Evolutionary conservation across 108 stramenopile genomes (phyloP), one percentile per base, ranked within the genome.

Genomic region (Nitzschia sp.): DNA sequence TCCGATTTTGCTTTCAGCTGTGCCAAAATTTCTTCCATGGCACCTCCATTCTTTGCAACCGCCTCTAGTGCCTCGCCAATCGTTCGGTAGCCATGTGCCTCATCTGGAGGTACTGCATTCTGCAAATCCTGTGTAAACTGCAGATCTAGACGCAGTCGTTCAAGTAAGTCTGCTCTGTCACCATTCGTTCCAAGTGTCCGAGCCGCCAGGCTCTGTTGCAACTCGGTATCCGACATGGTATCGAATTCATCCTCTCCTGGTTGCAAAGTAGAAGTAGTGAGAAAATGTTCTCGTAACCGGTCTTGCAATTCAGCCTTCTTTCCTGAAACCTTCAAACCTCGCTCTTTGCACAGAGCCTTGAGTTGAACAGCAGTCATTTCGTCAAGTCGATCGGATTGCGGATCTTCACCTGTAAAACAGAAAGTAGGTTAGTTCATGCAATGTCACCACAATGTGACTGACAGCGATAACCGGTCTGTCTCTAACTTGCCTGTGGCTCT

Each of bases 261-360:
- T 29, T 48, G 66, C 2, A 19, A 27, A 6, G 8, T 29, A 13
- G 68, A 26, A n/a, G 9, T 56, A 29, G 67, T 38, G 15, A 85
- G 58, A 53, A 91, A 90, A 79, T 91, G 84, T 22, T 82, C 89
- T 27, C 85, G 67, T 9, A 95, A 69, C 0, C 93, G 82, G 54
- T 85, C 78, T 54, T 92, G 66, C 46, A 94, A 52, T 45, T 86
- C 88, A 17, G 73, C 74, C 67, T 94, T 97, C 74, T 89, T 95
- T 19, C 94, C 97, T 13, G 87, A 76, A 2, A 79, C 65, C 69
- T 96, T 96, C 29, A 96, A 82, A 17, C 90, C 93, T 52, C 81
- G 78, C 44, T 93, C 81, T 75, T 96, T 93, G 64, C 89, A 91
- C 9, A 92, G 56, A 9, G 76, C 79, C 68, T 97, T 98, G 32